These are phyloP conservation scores for Lablab purpureus DNA, from an alignment of 306 rosid genomes.

Conservation along the genomic window DNA sequence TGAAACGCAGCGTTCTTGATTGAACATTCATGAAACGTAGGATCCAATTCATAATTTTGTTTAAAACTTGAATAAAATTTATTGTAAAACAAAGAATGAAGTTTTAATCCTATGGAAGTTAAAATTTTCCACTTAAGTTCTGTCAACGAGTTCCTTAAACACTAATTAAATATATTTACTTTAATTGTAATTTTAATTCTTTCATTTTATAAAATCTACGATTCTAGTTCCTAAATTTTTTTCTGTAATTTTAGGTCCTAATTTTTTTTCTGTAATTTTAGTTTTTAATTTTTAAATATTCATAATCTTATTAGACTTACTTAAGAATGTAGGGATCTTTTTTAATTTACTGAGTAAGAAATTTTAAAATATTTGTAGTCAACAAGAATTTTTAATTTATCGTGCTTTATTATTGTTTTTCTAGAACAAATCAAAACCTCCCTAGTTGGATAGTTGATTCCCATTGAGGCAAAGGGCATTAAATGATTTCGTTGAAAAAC, in stretches of 20 bases:
- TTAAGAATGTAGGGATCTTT: not conserved
- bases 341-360: not conserved
- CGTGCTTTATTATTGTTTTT: not conserved
- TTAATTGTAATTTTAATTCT: too few relatives aligned
- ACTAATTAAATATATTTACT: not conserved
- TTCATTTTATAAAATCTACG: too few relatives aligned
- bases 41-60: not conserved
- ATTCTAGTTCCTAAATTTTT: too few relatives aligned
- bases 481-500: slow-evolving; percentile 51
- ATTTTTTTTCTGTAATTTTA: too few relatives aligned
- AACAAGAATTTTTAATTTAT: not conserved
- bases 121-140: not conserved
- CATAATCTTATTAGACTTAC: too few relatives aligned
- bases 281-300: too few relatives aligned
- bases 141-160: not conserved
- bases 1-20: not conserved
- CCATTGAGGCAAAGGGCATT: slow-evolving; percentile 42
- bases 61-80: not conserved
- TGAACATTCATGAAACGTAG: not conserved
- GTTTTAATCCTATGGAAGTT: not conserved
- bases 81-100: not conserved
- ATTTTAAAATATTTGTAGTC: not conserved
- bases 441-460: not conserved
- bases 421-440: not conserved
- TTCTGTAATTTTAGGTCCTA: too few relatives aligned